Base-by-base conservation (phyloP, 164 flowering plant genomes). In the Piper longum region DNA sequence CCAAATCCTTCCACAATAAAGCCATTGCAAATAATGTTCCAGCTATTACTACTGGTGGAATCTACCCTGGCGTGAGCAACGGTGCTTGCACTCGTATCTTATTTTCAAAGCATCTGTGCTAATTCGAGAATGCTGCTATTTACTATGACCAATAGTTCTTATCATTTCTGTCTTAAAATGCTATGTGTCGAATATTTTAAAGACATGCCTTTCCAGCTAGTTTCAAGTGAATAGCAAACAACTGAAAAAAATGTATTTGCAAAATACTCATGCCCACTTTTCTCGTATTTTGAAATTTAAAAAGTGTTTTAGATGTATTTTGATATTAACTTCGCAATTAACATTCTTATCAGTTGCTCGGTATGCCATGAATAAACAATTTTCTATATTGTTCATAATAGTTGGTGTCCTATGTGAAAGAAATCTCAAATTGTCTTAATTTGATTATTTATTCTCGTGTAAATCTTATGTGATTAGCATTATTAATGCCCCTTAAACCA, bases 31-130 rank as follows among this genome's bases (percentile, higher is more conserved):
- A 93, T 60, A 80, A 85, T 65, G 62, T 93, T 79, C 90, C 96
- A 68, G 98, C 98, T 43, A 85, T 93, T 66, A 93, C 90, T 69
- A 88, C 96, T 59, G 91, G 79, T 63, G 98, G 98, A 70, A 89
- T 93, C 63, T 93, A 89, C 72, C 98, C 98, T 14, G 98, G 98
- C 84, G 96, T 93, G 74, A 89, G 96, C 92, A 93, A 89, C 75
- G 95, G 98, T 93, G 54, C 68, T 64, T 45, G 61, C 39, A 51
- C 36, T 48, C 11, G 1, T 9, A 9, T 14, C 12, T 5, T 5
- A 1, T 48, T 12, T 9, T 14, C 9, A 9, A 2, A 48, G 3
- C 52, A 48, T 48, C 3, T 9, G 12, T 48, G 52, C 1, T 6
- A 14, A 48, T 48, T 0, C 52, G 3, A 5, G 11, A 44, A 48